phyloP scores from a whole-genome alignment of 805 yeast genomes.

The Ogataea nonfermentans region DNA sequence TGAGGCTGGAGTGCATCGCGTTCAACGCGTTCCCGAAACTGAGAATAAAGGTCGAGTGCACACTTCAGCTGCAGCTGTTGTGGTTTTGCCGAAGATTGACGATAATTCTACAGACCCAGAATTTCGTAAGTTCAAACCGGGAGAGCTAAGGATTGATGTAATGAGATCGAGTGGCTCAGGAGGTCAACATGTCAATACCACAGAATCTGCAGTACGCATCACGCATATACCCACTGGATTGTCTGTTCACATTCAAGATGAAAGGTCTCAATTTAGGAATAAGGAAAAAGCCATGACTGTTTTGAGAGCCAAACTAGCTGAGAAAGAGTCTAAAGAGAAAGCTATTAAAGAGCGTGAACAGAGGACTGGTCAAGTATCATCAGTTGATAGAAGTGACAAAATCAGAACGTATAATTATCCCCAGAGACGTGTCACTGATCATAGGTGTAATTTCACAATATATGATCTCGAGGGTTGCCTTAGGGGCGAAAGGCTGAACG shows the following conservation, averaged over 20 bases:
- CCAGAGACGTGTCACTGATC: slow-evolving; percentile 92
- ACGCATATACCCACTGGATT: slow-evolving; percentile 92
- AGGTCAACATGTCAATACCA: slow-evolving; percentile 97
- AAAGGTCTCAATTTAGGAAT: slow-evolving; percentile 90
- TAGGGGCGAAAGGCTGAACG: slow-evolving; percentile 58
- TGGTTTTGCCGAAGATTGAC: slow-evolving; percentile 81
- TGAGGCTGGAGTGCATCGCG: slow-evolving; percentile 96
- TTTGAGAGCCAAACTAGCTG: slow-evolving; percentile 81
- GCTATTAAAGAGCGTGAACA: slow-evolving; percentile 62
- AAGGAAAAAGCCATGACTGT: slow-evolving; percentile 89
- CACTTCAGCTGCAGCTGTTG: slow-evolving; percentile 94
- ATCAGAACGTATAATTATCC: slow-evolving; percentile 91
- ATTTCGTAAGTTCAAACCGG: slow-evolving; percentile 67
- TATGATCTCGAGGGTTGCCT: slow-evolving; percentile 70
- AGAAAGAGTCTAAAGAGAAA: slow-evolving; percentile 63
- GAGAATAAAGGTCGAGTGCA: slow-evolving; percentile 93
- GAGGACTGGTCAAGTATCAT: slow-evolving; percentile 79
- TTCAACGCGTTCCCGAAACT: slow-evolving; percentile 90
- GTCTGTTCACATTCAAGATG: slow-evolving; percentile 88
- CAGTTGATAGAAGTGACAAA: slow-evolving; percentile 90
- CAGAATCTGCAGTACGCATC: slow-evolving; percentile 93
- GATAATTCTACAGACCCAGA: slow-evolving; percentile 46
- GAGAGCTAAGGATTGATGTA: slow-evolving; percentile 90
- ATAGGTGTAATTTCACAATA: slow-evolving; percentile 78
- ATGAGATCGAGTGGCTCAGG: slow-evolving; percentile 98